phyloP scores from a whole-genome alignment of 129 eudicot genomes.

The Flaveria trinervia region DNA sequence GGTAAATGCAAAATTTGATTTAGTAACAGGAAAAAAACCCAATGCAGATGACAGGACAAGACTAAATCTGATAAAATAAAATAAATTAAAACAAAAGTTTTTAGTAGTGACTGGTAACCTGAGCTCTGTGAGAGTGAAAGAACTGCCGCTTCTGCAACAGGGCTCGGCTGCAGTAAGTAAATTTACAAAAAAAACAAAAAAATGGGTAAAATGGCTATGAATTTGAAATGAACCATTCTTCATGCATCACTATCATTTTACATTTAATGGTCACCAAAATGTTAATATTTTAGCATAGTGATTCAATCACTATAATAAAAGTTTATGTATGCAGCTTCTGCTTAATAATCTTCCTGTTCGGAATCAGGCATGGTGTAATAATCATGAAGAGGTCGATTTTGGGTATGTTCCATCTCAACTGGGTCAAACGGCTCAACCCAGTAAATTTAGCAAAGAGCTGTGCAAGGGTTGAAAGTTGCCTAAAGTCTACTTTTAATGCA shows the following conservation, averaged over 20 bases:
- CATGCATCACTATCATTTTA: slow-evolving; percentile 6
- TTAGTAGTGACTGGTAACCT: slow-evolving; percentile 46
- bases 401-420: not conserved
- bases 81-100: not conserved
- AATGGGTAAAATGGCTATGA: not conserved
- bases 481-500: slow-evolving; percentile 8
- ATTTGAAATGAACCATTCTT: not conserved
- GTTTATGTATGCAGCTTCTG: not conserved
- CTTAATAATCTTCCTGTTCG: not conserved
- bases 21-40: not conserved
- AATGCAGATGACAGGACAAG: slow-evolving; percentile 14
- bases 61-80: not conserved
- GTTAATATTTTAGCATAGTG: not conserved
- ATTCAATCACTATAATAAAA: not conserved
- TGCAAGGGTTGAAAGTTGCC: not conserved
- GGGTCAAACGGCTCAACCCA: not conserved
- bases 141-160: slow-evolving; percentile 90
- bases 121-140: slow-evolving; percentile 98
- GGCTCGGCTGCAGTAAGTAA: slow-evolving; percentile 54
- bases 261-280: slow-evolving; percentile 4
- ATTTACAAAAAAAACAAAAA: not conserved
- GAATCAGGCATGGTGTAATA: not conserved
- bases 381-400: not conserved
- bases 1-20: not conserved
- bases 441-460: not conserved